Percentiles rank a stretch among this genome's conserved stretches.
phyloP scores from a whole-genome alignment of 148 eudicot species.

The Diospyros kaki region DNA sequence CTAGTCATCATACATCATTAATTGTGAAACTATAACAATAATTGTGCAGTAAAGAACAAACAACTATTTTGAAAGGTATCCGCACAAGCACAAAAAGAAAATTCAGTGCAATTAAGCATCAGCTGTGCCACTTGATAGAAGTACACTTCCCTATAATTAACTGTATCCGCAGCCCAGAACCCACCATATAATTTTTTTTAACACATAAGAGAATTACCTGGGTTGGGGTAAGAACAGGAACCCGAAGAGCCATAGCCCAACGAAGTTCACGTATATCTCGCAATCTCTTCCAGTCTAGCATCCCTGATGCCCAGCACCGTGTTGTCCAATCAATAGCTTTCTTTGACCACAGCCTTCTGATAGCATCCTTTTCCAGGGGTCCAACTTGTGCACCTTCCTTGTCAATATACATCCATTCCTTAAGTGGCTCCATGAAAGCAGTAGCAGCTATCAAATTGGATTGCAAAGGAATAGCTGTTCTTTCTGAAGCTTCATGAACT shows the following conservation, averaged over 20 bases:
- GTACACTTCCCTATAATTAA: neutral
- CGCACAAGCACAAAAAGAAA: no score
- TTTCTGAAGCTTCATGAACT: slow-evolving; percentile 96
- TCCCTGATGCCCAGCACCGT: slow-evolving; percentile 82
- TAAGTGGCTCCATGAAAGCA: slow-evolving; percentile 98
- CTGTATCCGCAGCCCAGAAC: neutral
- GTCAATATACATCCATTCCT: slow-evolving; percentile 88
- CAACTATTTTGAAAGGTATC: neutral
- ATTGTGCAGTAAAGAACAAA: neutral
- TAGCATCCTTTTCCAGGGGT: slow-evolving; percentile 95
- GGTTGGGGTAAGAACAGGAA: slow-evolving; percentile 85
- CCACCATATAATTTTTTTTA: neutral
- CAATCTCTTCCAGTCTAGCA: slow-evolving; percentile 90
- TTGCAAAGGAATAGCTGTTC: slow-evolving; percentile 94
- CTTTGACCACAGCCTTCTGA: slow-evolving; percentile 90
- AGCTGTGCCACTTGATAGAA: neutral
- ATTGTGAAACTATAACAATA: neutral
- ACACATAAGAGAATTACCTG: slow-evolving; percentile 45
- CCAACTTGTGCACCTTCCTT: slow-evolving; percentile 83
- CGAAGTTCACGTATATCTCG: slow-evolving; percentile 97
- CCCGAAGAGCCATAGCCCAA: slow-evolving; percentile 89
- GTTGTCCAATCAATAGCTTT: slow-evolving; percentile 90
- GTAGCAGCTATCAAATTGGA: slow-evolving; percentile 95
- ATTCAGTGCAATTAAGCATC: neutral
- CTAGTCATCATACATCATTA: neutral